Conservation (phyloP, 306 rosid genomes). For the Cicer cuneatum region DNA sequence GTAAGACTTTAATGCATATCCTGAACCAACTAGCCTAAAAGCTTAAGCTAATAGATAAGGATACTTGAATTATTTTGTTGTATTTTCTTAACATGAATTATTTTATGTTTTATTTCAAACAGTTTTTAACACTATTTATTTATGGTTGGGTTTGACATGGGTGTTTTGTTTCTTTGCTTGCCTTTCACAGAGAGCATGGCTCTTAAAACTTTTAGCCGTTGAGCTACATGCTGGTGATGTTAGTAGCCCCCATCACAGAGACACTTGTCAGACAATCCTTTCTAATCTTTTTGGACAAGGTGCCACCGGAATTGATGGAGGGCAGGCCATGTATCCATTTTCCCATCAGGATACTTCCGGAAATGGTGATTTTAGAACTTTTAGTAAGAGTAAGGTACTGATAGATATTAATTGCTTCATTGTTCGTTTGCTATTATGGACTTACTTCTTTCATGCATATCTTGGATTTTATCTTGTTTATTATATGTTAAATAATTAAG, state of each 20-base stretch:
- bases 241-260: conserved; percentile 70
- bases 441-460: conserved; percentile 37
- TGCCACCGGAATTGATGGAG: conserved; percentile 56
- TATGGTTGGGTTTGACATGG: conserved; percentile 32
- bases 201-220: conserved; percentile 79
- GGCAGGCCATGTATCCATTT: conserved; percentile 44
- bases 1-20: not conserved
- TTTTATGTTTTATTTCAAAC: not conserved
- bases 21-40: not conserved
- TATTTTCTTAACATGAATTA: not conserved
- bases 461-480: conserved; percentile 21
- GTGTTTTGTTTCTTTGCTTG: conserved; percentile 38
- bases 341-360: conserved; percentile 55
- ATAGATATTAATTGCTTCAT: conserved; percentile 28
- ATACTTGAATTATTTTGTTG: not conserved
- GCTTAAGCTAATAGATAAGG: not conserved
- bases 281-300: conserved; percentile 75
- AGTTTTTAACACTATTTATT: conserved; percentile 12
- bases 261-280: conserved; percentile 74
- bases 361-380: conserved; percentile 62
- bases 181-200: conserved; percentile 85
- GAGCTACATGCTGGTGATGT: conserved; percentile 88
- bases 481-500: conserved; percentile 2
- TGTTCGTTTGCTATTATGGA: conserved; percentile 31
- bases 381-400: conserved; percentile 84